Conservation (phyloP, 2,329 filamentous ascomycete genomes). For the Rhynchosporium graminicola region DNA sequence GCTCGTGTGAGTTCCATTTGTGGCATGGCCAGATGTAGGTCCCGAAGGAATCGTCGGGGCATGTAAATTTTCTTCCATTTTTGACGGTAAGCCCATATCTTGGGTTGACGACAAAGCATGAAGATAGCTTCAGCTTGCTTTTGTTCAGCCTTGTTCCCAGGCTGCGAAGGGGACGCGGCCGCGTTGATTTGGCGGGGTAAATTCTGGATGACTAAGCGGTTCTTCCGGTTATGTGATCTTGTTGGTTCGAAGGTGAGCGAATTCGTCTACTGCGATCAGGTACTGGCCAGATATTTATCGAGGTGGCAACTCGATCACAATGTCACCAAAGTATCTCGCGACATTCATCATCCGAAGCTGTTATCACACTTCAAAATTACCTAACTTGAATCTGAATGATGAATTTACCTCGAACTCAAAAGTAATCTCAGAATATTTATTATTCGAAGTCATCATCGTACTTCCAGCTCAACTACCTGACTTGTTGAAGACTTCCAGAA, state of each 20-base stretch:
- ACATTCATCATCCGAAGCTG: too few species aligned
- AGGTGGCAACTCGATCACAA: too few species aligned
- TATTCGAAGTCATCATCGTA: too few species aligned
- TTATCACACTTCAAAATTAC: too few species aligned
- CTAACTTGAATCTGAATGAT: too few species aligned
- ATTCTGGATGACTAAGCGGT: conserved; percentile 9
- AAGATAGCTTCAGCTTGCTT: conserved; percentile 6
- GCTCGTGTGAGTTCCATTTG: conserved; percentile 61
- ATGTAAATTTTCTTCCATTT: conserved; percentile 68
- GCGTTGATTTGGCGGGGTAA: conserved; percentile 30
- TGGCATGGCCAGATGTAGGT: conserved; percentile 61
- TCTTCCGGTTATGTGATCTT: neutral
- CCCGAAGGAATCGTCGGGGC: conserved; percentile 76
- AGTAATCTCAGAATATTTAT: neutral
- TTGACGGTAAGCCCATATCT: conserved; percentile 37
- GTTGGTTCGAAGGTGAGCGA: too few species aligned
- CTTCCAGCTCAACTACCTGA: too few species aligned
- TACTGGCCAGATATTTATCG: too few species aligned
- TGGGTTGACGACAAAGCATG: neutral
- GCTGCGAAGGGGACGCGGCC: conserved; percentile 22
- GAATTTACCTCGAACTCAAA: too few species aligned
- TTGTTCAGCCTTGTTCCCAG: conserved; percentile 31
- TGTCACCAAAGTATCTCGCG: too few species aligned
- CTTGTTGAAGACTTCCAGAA: too few species aligned
- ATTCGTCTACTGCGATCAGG: too few species aligned